Percentiles rank a stretch among this genome's conserved stretches.
Evolutionary conservation across 768 basidiomycete species (phyloP).

Genomic region (Hemileccinum rubropunctum): DNA sequence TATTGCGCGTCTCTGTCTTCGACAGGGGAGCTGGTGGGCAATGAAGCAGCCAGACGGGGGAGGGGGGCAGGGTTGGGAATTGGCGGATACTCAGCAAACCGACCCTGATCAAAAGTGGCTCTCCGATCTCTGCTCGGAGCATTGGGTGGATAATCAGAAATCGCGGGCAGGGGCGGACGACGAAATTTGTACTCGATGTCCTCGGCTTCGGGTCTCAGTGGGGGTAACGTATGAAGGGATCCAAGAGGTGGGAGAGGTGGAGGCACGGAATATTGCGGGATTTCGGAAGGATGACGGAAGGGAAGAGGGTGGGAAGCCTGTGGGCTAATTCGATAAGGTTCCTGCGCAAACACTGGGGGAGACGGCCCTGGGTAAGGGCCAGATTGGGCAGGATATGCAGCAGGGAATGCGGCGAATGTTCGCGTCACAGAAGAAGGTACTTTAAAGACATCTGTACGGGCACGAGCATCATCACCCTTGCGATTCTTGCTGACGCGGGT

Average conservation of each 20-base stretch:
- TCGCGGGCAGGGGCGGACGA: conserved; percentile 28
- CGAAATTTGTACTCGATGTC: conserved; percentile 32
- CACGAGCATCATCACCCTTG: conserved; percentile 41
- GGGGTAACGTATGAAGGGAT: conserved; percentile 24
- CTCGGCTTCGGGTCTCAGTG: conserved; percentile 23
- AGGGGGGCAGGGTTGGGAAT: neutral
- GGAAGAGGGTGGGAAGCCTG: conserved; percentile 22
- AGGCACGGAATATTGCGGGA: conserved; percentile 28
- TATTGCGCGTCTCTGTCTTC: conserved; percentile 12
- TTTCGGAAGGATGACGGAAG: conserved; percentile 22
- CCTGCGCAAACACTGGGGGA: conserved; percentile 21
- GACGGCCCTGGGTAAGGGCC: conserved; percentile 23
- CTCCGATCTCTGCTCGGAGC: conserved; percentile 12
- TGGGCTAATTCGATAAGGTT: conserved; percentile 20
- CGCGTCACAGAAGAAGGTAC: conserved; percentile 33
- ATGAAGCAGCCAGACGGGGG: conserved; percentile 3
- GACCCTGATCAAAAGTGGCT: conserved; percentile 13
- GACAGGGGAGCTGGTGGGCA: conserved; percentile 2
- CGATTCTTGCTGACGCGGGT: conserved; percentile 54
- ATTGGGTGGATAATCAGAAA: conserved; percentile 9
- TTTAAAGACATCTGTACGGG: conserved; percentile 32
- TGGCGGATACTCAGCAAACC: conserved; percentile 10
- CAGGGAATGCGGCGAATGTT: conserved; percentile 43
- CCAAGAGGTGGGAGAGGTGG: conserved; percentile 24
- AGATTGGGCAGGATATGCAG: conserved; percentile 29